Evolutionary conservation across 2,329 filamentous ascomycete genomes (phyloP).

Genomic region (Neonectria sp.): DNA sequence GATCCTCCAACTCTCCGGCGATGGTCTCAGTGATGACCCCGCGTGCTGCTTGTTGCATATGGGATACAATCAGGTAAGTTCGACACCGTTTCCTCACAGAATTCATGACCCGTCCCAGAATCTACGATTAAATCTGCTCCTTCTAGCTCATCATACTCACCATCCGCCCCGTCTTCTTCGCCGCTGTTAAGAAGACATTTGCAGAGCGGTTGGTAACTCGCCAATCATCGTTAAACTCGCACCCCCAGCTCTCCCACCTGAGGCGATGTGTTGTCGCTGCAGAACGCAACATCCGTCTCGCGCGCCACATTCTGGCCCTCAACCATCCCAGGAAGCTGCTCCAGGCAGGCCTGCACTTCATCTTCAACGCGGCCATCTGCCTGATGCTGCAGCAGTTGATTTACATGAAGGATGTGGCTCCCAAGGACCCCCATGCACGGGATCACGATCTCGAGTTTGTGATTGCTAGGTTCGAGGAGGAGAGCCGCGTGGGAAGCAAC

Average conservation of each 20-base stretch:
- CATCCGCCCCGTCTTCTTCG: slow-evolving; percentile 64
- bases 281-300: slow-evolving; percentile 62
- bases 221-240: slow-evolving; percentile 41
- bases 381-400: slow-evolving; percentile 63
- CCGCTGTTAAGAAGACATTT: slow-evolving; percentile 62
- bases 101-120: background rate
- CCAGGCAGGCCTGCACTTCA: slow-evolving; percentile 62
- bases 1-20: slow-evolving; percentile 55
- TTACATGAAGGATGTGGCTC: slow-evolving; percentile 48
- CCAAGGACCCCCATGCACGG: slow-evolving; percentile 42
- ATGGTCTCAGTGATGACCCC: slow-evolving; percentile 57
- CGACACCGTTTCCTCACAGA: background rate
- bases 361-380: slow-evolving; percentile 66
- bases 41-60: slow-evolving; percentile 64
- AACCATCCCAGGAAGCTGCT: slow-evolving; percentile 58
- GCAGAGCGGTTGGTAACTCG: slow-evolving; percentile 56
- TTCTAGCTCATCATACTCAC: slow-evolving; percentile 61
- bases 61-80: slow-evolving; percentile 59
- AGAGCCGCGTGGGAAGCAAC: slow-evolving; percentile 55
- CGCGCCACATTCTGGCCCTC: slow-evolving; percentile 55
- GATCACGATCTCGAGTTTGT: slow-evolving; percentile 57
- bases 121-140: background rate
- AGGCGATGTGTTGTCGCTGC: slow-evolving; percentile 61
- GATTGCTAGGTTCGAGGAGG: slow-evolving; percentile 58
- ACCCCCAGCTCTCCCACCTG: slow-evolving; percentile 50